Evolutionary conservation across 495 filamentous ascomycete species (phyloP), one percentile per base, ranked within the genome.

Genomic region (Recurvomyces mirabilis): DNA sequence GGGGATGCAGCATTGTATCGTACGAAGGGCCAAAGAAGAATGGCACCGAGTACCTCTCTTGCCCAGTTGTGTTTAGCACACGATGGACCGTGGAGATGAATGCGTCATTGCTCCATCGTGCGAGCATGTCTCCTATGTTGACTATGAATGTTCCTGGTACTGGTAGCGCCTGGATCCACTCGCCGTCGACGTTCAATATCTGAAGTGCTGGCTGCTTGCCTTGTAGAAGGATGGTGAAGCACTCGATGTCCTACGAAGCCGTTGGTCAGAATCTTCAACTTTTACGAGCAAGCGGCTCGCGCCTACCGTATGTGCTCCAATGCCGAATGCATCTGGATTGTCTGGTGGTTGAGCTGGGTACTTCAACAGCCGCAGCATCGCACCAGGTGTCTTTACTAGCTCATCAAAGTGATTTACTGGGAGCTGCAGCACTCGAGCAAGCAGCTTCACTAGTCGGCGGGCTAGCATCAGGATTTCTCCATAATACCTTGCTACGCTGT

Each of bases 51-150:
- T 52, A 52, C 33, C 55, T 21, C 20, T 49, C 53, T 5, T 12
- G 34, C 0, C 41, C 46, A 5, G 14, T 46, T 31, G 38, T 47
- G 28, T 54, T 54, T 14, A 51, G 23, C 9, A 54, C 54, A 1
- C 54, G 26, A 33, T 57, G 54, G 13, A 57, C 47, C 11, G 54
- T 57, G 15, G 30, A 39, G 10, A 51, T 29, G 30, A 51, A 54
- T 20, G 30, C 36, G 42, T 54, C 54, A 21, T 57, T 57, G 3
- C 32, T 54, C 31, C 38, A 24, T 7, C 46, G 46, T 42, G 38
- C 69, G 39, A 77, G 74, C 0, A 68, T 70, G 43, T 75, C 69
- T 2, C 70, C 71, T 31, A 77, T 72, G 49, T 76, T 75, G 31
- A 75, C 69, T 5, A 75, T 70, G 41, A 76, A 70, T 0, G 69